These are phyloP conservation scores for Starmera amethionina DNA, from an alignment of 805 yeast species.

Conservation along the genomic window DNA sequence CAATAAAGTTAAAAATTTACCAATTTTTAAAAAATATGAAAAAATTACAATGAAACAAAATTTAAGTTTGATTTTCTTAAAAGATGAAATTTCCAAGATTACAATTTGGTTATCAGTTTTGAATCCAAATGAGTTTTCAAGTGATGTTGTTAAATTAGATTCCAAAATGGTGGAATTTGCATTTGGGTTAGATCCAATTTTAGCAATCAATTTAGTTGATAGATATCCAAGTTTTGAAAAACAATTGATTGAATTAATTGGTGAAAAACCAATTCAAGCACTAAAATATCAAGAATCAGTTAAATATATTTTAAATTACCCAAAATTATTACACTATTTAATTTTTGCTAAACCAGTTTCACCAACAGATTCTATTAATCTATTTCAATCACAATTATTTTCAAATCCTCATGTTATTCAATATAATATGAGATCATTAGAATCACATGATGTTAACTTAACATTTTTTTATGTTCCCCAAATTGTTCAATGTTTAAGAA, in stretches of 20 bases:
- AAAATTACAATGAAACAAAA: slow-evolving; percentile 35
- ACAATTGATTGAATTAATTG: slow-evolving; percentile 34
- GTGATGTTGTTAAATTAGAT: slow-evolving; percentile 26
- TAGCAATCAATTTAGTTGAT: slow-evolving; percentile 62
- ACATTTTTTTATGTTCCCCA: slow-evolving; percentile 98
- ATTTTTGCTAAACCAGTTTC: slow-evolving; percentile 40
- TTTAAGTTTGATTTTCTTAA: slow-evolving; percentile 53
- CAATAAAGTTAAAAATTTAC: slow-evolving; percentile 10
- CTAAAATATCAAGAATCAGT: slow-evolving; percentile 49
- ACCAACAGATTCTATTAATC: slow-evolving; percentile 78
- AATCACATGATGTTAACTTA: slow-evolving; percentile 73
- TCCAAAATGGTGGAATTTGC: slow-evolving; percentile 39
- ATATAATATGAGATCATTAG: slow-evolving; percentile 84
- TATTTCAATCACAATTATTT: slow-evolving; percentile 69
- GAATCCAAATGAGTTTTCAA: slow-evolving; percentile 17
- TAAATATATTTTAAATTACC: slow-evolving; percentile 32
- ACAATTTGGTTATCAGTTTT: slow-evolving; percentile 62
- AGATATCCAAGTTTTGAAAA: slow-evolving; percentile 38
- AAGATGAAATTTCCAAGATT: slow-evolving; percentile 64
- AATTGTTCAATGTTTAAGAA: slow-evolving; percentile 85
- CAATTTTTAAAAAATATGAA: slow-evolving; percentile 10
- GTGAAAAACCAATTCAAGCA: slow-evolving; percentile 49
- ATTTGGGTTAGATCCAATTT: slow-evolving; percentile 54
- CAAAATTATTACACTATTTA: slow-evolving; percentile 9
- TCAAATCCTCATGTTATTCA: slow-evolving; percentile 63